Base-by-base conservation (phyloP, 2,329 filamentous ascomycete genomes). In the Pestalotiopsis sp. region DNA sequence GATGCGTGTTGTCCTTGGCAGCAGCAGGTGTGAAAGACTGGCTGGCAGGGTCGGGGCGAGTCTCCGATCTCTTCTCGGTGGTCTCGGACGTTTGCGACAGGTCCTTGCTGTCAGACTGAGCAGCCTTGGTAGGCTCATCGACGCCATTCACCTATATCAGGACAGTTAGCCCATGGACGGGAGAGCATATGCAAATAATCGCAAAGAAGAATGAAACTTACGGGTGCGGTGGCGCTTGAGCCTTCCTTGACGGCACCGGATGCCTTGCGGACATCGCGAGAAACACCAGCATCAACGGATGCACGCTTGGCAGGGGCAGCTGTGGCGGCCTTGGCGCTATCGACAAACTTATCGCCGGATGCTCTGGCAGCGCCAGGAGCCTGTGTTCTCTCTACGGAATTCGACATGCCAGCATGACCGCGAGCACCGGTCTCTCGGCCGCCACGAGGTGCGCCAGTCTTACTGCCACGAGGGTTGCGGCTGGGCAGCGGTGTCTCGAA, bases 401-500 rank as follows among this genome's bases (percentile, higher is more conserved):
- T 39, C 11, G 64, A 22, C 30, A 65, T 69, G 13, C 68, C 66
- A 38, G 68, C 61, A 63, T 75, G 72, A 44, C 69, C 70, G 55
- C 74, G 70, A 39, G 69, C 55, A 14, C 68, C 58, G 40, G 63
- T 61, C 52, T 79, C 74, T 66, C 78, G 73, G 58, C 75, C 74
- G 55, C 74, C 74, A 62, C 77, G 74, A 3, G 74, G 66, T 17
- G 44, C 40, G 48, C 73, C 73, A 40, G 71, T 69, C 44, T 75
- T 76, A 14, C 85, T 84, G 17, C 84, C 84, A 35, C 87, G 87
- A 39, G 83, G 77, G 66, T 81, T 81, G 70, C 86, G 84, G 59
- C 80, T 81, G 14, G 91, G 89, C 55, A 97, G 79, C 35, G 92
- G 93, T 0, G 96, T 98, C 77, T 93, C 92, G 80, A 97, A 98